Base-by-base conservation (phyloP, 306 rosid genomes). In the Trifolium repens region DNA sequence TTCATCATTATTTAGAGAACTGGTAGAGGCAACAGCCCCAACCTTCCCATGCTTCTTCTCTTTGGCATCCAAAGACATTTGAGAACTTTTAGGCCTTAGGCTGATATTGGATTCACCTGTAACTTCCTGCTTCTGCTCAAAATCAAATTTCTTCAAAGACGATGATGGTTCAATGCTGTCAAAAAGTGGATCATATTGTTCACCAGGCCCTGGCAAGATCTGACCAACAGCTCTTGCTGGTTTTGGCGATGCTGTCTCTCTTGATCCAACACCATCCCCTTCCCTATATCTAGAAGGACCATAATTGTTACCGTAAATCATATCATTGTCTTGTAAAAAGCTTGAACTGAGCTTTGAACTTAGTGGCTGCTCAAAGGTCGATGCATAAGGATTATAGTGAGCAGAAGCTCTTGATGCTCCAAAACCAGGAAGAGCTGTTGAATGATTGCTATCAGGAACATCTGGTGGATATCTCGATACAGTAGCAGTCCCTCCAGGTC, bases 161-260 rank as follows among this genome's bases (percentile, higher is more conserved):
- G 91, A 79, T 19, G 93, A 81, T 76, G 90, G 93, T 71, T 94
- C 97, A 57, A 91, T 85, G 87, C 96, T 86, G 82, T 91, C 98
- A 83, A 88, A 84, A 44, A 94, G 90, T 71, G 99, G 99, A 85
- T 92, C 96, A 89, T 91, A 92, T 83, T 91, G 97, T 52, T 87
- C 89, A 59, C 79, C 88, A n/a, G 91, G 61, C 78, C 85, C 85
- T 13, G 81, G 85, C 74, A 87, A 78, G 53, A 49, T 69, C 81
- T 81, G 88, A 75, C 80, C 89, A 78, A 61, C 79, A 74, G 77
- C 82, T 89, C 83, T 80, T 30, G 81, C 82, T 75, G 91, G 78
- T 75, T 82, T 82, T 62, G 90, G 93, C 7, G 94, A 80, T 69
- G 82, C 86, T 43, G 85, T 78, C 71, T 85, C 87, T 76, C 85